Base-by-base conservation (phyloP, 176 grass and related monocot genomes). In the Calamus simplicifolius region DNA sequence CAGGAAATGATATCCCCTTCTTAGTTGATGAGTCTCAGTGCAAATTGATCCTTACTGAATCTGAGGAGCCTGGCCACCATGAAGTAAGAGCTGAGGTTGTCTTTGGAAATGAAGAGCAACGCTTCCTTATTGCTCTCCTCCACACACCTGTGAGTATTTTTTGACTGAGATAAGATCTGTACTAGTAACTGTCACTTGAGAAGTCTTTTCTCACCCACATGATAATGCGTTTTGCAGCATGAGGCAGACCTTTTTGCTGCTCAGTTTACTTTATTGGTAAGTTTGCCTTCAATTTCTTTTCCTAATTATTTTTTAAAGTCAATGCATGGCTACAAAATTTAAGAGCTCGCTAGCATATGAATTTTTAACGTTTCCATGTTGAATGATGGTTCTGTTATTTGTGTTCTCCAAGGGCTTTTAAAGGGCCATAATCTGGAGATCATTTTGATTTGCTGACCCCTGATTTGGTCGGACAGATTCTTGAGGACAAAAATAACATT, bases 201-300 rank as follows among this genome's bases (percentile, higher is more conserved):
- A 27, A 56, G 49, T 56, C 48, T 50, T 27, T 63, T 17, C 60
- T 14, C 55, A 58, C 69, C 69, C 69, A 48, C 56, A 61, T 28
- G 25, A 49, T 58, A 28, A 21, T 58, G 59, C 78, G 6, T 18
- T 78, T 81, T 67, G 25, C 79, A 87, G 79, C 53, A 74, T 71
- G 60, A 81, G 28, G 79, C 78, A 59, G 68, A 58, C 54, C 60
- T 71, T 51, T 78, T 87, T 79, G 74, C 81, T 63, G 79, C 64
- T 55, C 84, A 87, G 59, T 87, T 79, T 29, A 68, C 73, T 72
- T 62, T 12, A 19, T 30, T 87, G 67, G 84, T 87, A 87, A 64
- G 75, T 30, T 43, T 18, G n/a, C 51, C 31, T 72, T 71, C 35
- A 43, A 43, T 13, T 43, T 43, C 35, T 1, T 27, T 16, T 29